phyloP scores from a whole-genome alignment of 108 stramenopile species.

The Nannochloropsis gaditana region DNA sequence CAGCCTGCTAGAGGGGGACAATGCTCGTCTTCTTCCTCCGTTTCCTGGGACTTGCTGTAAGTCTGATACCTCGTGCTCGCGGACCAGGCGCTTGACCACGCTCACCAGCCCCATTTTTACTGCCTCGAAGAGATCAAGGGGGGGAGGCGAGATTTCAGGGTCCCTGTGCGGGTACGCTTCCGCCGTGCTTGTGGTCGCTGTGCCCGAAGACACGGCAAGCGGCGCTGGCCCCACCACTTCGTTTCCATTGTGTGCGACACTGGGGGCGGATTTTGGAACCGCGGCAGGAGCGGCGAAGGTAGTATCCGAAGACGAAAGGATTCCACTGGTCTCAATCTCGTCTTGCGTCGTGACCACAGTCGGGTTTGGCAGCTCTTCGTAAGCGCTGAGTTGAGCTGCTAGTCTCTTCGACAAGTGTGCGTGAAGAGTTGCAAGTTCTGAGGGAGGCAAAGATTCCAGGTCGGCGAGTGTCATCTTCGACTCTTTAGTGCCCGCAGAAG shows the following conservation, averaged over 20 bases:
- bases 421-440: not conserved
- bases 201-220: too few relatives aligned
- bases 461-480: not conserved
- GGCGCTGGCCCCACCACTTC: too few relatives aligned
- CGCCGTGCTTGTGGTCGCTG: too few relatives aligned
- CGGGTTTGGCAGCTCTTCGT: not conserved
- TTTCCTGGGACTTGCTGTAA: not conserved
- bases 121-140: conserved; percentile 17
- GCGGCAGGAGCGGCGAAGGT: too few relatives aligned
- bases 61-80: not conserved
- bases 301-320: too few relatives aligned
- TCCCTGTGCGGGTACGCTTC: too few relatives aligned
- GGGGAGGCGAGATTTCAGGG: not conserved
- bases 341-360: too few relatives aligned
- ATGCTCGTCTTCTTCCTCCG: not conserved
- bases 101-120: not conserved
- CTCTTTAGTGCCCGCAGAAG: too few relatives aligned
- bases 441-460: not conserved
- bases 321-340: too few relatives aligned
- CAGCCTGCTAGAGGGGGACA: not conserved
- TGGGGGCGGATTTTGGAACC: too few relatives aligned
- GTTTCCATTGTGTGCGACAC: too few relatives aligned
- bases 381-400: not conserved
- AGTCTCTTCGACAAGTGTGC: not conserved
- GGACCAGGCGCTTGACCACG: conserved; percentile 6